Base-by-base conservation (phyloP, 305 asterid genomes). In the Fraxinus velutina region DNA sequence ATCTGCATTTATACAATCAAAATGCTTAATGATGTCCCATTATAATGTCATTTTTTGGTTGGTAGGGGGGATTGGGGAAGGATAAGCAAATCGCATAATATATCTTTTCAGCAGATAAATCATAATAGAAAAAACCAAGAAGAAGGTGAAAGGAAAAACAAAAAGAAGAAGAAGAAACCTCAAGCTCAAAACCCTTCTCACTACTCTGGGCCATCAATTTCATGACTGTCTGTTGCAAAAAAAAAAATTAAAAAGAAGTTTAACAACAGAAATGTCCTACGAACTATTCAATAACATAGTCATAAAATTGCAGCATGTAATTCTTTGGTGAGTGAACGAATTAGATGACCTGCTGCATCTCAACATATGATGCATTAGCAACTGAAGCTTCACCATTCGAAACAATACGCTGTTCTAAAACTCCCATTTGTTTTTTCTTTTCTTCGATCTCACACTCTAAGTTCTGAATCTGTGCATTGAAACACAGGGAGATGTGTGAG, bases 371-470 rank as follows among this genome's bases (percentile, higher is more conserved):
- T 76, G 97, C 91, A 87, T 88, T 94, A 81, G 95, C 91, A 85
- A 89, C 92, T 55, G 98, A 94, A 73, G 96, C 92, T 90, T 96
- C 94, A 77, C 97, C 94, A 82, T 93, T 88, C 85, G 92, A 97
- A 83, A 87, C 91, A 75, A 96, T 94, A 9, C 91, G 95, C 78
- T 92, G 96, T 87, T 96, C 98, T 78, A 94, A 86, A 64, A 87
- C 85, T 82, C 88, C 86, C 98, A 94, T 96, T 86, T 92, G 98
- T 86, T 83, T 88, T 84, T 85, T 92, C 87, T 96, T 94, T 83
- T 91, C 98, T 83, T 91, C 91, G 87, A 96, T 94, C 87, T 93
- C 99, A 86, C 72, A 84, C 90, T 94, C 98, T 91, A 96, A 81
- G 87, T 89, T 91, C 87, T 93, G 90, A 82, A 96, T 89, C 98